A percentile compares a stretch with the other conserved stretches of the same genome.
phyloP scores from a whole-genome alignment of 768 basidiomycete species.

The Tulasnella sp. region DNA sequence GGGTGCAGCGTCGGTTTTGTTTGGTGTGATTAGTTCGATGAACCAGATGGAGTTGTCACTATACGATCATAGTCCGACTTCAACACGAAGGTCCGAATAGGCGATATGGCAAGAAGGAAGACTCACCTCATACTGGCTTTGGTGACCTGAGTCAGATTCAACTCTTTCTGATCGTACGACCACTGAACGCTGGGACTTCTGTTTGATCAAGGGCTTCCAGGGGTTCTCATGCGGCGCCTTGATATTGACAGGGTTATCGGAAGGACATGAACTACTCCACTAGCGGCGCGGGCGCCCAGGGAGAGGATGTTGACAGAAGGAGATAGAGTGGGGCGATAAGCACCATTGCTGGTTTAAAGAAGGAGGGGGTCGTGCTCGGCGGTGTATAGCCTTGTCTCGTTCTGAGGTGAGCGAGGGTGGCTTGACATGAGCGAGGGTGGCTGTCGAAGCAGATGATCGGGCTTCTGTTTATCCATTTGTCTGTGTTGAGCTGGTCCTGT shows the following conservation, averaged over 20 bases:
- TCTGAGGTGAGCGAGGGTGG: not conserved
- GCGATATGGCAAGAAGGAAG: too few species aligned
- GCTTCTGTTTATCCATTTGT: too few species aligned
- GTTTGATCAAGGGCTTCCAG: not conserved
- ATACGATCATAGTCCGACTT: not conserved
- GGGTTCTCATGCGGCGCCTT: conserved; percentile 8
- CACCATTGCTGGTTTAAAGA: not conserved
- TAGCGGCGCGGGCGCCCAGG: not conserved
- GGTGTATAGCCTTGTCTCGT: not conserved
- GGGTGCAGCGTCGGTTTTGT: not conserved
- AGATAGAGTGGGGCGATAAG: not conserved
- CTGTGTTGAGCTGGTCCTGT: too few species aligned
- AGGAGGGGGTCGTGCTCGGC: not conserved
- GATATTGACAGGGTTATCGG: not conserved
- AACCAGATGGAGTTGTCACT: conserved; percentile 11
- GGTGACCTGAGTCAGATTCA: not conserved
- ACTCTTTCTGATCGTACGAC: not conserved
- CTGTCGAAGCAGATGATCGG: too few species aligned
- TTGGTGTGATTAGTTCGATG: conserved; percentile 3
- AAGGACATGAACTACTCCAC: not conserved
- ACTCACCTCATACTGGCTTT: not conserved
- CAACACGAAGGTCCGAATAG: too few species aligned
- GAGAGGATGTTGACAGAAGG: not conserved
- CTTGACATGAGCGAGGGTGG: too few species aligned
- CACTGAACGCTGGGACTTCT: not conserved